A percentile compares a stretch with the other conserved stretches of the same genome.
Evolutionary conservation across 1,284 basidiomycete species (phyloP).

Genomic region (Boletus semigastroideus): DNA sequence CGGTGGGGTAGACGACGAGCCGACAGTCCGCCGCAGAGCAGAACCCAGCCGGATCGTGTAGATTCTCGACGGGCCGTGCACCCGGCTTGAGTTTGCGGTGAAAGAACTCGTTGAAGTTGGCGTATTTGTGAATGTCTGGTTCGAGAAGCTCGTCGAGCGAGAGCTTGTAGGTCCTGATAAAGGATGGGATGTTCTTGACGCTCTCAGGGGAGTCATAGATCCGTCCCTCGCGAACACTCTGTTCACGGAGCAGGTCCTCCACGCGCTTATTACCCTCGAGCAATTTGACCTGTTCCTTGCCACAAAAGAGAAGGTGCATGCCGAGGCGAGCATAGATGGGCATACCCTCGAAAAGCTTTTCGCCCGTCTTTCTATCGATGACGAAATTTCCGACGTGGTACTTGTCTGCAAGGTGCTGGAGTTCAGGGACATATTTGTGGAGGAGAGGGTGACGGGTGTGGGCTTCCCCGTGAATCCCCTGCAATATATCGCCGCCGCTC

Average conservation of each 20-base stretch:
- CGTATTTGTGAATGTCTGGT: conserved; percentile 61
- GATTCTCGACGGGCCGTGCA: conserved; percentile 66
- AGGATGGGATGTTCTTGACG: conserved; percentile 64
- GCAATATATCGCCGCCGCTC: conserved; percentile 37
- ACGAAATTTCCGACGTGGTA: conserved; percentile 71
- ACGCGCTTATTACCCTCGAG: conserved; percentile 52
- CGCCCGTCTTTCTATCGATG: conserved; percentile 54
- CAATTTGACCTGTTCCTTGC: conserved; percentile 50
- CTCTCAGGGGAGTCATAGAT: conserved; percentile 56
- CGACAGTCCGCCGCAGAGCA: conserved; percentile 76
- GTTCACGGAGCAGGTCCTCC: conserved; percentile 59
- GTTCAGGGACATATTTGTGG: conserved; percentile 50
- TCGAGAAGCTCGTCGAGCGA: conserved; percentile 63
- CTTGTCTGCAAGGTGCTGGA: conserved; percentile 50
- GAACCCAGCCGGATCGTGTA: conserved; percentile 52
- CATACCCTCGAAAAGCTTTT: conserved; percentile 78
- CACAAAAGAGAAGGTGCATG: conserved; percentile 80
- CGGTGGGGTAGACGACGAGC: conserved; percentile 64
- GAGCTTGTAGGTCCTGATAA: conserved; percentile 73
- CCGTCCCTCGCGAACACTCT: conserved; percentile 65
- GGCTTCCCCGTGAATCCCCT: conserved; percentile 44
- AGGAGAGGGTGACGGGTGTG: conserved; percentile 37
- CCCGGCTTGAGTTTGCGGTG: conserved; percentile 60
- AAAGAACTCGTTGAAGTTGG: conserved; percentile 85
- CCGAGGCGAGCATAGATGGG: conserved; percentile 69